A percentile compares a stretch with the other conserved stretches of the same genome.
Conservation (phyloP, 805 yeast species). For the Ogataea siamensis region DNA sequence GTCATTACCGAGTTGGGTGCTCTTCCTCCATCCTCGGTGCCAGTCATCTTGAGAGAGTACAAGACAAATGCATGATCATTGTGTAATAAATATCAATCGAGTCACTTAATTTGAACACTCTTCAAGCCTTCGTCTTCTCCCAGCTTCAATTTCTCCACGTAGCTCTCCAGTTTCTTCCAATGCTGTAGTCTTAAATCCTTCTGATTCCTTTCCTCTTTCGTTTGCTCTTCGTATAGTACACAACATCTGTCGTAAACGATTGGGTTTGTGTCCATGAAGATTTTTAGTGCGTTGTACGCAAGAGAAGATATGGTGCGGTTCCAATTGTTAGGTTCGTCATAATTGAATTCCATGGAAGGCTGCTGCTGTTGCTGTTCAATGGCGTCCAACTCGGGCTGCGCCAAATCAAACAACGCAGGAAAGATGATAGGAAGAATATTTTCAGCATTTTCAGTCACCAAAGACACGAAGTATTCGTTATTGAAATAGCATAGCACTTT, state of each 20-base stretch:
- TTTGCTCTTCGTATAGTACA: conserved; percentile 75
- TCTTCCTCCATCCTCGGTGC: conserved; percentile 96
- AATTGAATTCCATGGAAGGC: conserved; percentile 35
- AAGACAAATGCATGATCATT: conserved; percentile 40
- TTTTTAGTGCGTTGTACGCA: conserved; percentile 87
- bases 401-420: conserved; percentile 83
- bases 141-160: conserved; percentile 40
- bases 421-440: conserved; percentile 89
- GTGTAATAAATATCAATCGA: conserved; percentile 6
- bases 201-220: conserved; percentile 68
- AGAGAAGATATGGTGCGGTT: conserved; percentile 88
- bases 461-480: conserved; percentile 86
- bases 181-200: conserved; percentile 61
- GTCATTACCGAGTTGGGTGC: conserved; percentile 96
- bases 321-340: conserved; percentile 65
- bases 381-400: conserved; percentile 40
- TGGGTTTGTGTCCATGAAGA: conserved; percentile 91
- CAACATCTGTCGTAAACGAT: conserved; percentile 89
- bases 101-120: conserved; percentile 60
- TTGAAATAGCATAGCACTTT: conserved; percentile 93
- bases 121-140: conserved; percentile 26
- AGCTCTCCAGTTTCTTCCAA: conserved; percentile 68
- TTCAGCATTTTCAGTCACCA: conserved; percentile 90
- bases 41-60: conserved; percentile 92
- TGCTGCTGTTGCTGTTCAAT: conserved; percentile 32